phyloP scores from a whole-genome alignment of 371 early-diverging fungal species.

The Lichtheimia hyalospora region DNA sequence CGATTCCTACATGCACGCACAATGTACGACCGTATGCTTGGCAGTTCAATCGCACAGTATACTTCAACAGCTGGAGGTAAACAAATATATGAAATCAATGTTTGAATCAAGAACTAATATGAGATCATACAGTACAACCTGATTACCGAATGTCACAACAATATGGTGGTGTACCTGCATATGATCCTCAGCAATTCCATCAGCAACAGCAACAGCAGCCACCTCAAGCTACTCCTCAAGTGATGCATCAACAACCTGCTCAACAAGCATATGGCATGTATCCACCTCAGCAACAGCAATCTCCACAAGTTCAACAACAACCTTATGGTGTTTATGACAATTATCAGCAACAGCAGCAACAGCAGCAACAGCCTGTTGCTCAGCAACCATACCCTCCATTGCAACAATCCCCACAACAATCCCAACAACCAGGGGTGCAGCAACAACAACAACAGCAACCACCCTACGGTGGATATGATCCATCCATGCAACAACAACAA shows the following conservation, averaged over 20 bases:
- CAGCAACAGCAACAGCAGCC: conserved; percentile 28
- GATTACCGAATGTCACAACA: conserved; percentile 11
- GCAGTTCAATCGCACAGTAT: conserved; percentile 49
- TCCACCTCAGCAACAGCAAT: conserved; percentile 13
- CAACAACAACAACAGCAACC: not conserved
- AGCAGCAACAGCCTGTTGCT: conserved; percentile 5
- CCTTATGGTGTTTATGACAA: conserved; percentile 4
- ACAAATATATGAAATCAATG: not conserved
- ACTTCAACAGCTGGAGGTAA: conserved; percentile 17
- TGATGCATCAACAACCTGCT: conserved; percentile 21
- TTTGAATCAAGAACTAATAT: not conserved
- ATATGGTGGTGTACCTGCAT: conserved; percentile 13
- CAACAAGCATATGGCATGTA: conserved; percentile 14
- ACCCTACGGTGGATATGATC: not conserved
- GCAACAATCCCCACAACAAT: conserved; percentile 1
- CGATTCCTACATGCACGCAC: conserved; percentile 55
- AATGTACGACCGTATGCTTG: conserved; percentile 53
- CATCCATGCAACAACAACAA: not conserved
- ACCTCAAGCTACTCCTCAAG: conserved; percentile 10
- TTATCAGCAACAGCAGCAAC: conserved; percentile 3
- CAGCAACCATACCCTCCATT: not conserved
- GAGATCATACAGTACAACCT: not conserved
- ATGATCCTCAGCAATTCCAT: conserved; percentile 13
- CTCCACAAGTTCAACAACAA: conserved; percentile 1
- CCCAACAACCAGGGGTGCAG: not conserved